Evolutionary conservation across 1,284 basidiomycete genomes (phyloP), one percentile per base, ranked within the genome.

Genomic region (Prillingera fragicola): DNA sequence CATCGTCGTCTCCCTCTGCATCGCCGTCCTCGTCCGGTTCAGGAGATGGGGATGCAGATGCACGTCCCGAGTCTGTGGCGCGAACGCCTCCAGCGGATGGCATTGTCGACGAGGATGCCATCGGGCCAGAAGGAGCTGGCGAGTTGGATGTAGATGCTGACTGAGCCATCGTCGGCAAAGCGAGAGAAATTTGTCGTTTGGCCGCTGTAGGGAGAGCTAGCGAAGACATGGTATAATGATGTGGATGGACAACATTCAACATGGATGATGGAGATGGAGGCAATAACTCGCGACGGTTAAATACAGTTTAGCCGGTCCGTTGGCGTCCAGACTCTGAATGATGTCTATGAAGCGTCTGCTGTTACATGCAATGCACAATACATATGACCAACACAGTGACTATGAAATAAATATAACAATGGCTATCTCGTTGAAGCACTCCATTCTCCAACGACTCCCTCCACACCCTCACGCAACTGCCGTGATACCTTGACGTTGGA

Each of bases 1-100:
- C 63, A 17, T 62, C 63, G 26, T 59, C 59, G 17, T 64, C 65
- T 7, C 49, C 60, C 3, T 64, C 66, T 2, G 44, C 58, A 9
- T 63, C 63, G 1, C 55, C 56, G 10, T 57, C 56, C 4, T 60
- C 57, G 5, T 60, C 59, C 5, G 55, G 56, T 7, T 57, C 58
- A 7, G 55, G 56, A 1, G 56, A 55, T 0, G 58, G 53, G 0
- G 58, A 57, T 1, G 45, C 36, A 2, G 54, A 45, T 12, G 32
- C 39, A 10, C 47, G 34, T 6, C 21, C 27, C 14, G 12, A 14
- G 24, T 23, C 24, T 9, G 35, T 6, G 18, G 33, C n/a, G n/a
- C 19, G 19, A 15, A 18, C 6, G 33, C n/a, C n/a, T n/a, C n/a
- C n/a, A n/a, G n/a, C n/a, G 33, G 3, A 35, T 15, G 23, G 8